Percentiles rank a stretch among this genome's conserved stretches.
phyloP scores from a whole-genome alignment of 768 basidiomycete species.

The Leccinum disarticulatum region DNA sequence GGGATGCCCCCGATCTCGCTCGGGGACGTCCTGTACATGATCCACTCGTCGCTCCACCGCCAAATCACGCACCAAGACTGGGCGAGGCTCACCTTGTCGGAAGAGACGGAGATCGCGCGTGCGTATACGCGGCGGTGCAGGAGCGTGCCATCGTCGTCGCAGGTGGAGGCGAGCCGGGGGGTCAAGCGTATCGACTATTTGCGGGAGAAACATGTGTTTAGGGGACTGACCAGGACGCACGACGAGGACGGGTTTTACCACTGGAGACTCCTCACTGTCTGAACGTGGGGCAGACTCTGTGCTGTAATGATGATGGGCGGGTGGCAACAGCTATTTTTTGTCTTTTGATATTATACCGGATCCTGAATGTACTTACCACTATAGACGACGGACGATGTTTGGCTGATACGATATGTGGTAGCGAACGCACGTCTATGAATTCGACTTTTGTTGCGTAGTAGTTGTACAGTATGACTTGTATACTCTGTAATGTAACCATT shows the following conservation, averaged over 20 bases:
- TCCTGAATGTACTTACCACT: background rate
- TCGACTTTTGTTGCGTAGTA: background rate
- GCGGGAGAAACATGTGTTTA: constrained; percentile 35
- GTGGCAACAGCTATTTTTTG: background rate
- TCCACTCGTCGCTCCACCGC: constrained; percentile 49
- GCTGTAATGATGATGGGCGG: background rate
- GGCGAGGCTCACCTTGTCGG: constrained; percentile 27
- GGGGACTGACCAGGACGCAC: constrained; percentile 33
- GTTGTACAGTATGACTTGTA: background rate
- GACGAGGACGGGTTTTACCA: constrained; percentile 32
- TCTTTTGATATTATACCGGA: background rate
- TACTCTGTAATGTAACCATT: background rate
- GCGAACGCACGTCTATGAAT: background rate
- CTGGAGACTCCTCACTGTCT: constrained; percentile 30
- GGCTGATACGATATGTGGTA: background rate
- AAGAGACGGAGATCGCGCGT: constrained; percentile 34
- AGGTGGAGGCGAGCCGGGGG: constrained; percentile 36
- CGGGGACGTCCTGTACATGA: constrained; percentile 54
- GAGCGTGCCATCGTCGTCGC: constrained; percentile 30
- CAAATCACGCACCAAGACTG: constrained; percentile 39
- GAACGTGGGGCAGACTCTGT: background rate
- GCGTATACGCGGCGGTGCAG: constrained; percentile 38
- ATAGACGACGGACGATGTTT: background rate
- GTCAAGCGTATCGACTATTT: constrained; percentile 43
- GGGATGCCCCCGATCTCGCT: constrained; percentile 48